These are phyloP conservation scores for Forsythia suspensa DNA, from an alignment of 257 asterid genomes.

Conservation along the genomic window DNA sequence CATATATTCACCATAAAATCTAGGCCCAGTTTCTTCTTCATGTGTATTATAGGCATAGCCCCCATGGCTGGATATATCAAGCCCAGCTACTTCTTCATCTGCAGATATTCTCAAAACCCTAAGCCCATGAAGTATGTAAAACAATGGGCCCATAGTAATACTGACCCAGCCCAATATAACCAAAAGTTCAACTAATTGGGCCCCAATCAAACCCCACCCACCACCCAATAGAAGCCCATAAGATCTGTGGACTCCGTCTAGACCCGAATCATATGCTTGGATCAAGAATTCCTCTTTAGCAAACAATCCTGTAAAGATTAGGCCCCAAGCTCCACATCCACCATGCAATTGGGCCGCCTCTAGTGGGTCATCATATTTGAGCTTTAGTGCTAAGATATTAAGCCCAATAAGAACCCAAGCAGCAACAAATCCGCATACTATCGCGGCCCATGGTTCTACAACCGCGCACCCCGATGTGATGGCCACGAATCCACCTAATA, in stretches of 20 bases:
- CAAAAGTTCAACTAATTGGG: slow-evolving; percentile 49
- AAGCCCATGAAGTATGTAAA: slow-evolving; percentile 50
- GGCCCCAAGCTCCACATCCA: slow-evolving; percentile 73
- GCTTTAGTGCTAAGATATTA: slow-evolving; percentile 40
- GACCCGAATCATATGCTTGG: slow-evolving; percentile 48
- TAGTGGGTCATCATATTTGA: slow-evolving; percentile 53
- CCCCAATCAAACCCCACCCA: slow-evolving; percentile 60
- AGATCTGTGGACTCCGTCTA: slow-evolving; percentile 28
- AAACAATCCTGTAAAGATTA: slow-evolving; percentile 58
- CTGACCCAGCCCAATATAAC: slow-evolving; percentile 59
- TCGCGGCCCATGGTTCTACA: slow-evolving; percentile 73
- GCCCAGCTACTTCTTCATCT: slow-evolving; percentile 67
- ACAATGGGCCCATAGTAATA: slow-evolving; percentile 63
- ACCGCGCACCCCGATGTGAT: slow-evolving; percentile 66
- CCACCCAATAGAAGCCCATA: slow-evolving; percentile 59
- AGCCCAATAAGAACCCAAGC: slow-evolving; percentile 62
- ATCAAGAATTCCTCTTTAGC: slow-evolving; percentile 49
- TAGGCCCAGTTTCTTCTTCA: slow-evolving; percentile 47
- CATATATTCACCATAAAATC: slow-evolving; percentile 50
- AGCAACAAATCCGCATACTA: slow-evolving; percentile 50
- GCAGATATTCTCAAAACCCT: slow-evolving; percentile 46
- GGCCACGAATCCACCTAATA: slow-evolving; percentile 67
- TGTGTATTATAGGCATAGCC: slow-evolving; percentile 57
- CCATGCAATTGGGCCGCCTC: slow-evolving; percentile 70
- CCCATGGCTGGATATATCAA: slow-evolving; percentile 67